phyloP scores from a whole-genome alignment of 1,284 basidiomycete species.

The Exobasidium rhododendri region DNA sequence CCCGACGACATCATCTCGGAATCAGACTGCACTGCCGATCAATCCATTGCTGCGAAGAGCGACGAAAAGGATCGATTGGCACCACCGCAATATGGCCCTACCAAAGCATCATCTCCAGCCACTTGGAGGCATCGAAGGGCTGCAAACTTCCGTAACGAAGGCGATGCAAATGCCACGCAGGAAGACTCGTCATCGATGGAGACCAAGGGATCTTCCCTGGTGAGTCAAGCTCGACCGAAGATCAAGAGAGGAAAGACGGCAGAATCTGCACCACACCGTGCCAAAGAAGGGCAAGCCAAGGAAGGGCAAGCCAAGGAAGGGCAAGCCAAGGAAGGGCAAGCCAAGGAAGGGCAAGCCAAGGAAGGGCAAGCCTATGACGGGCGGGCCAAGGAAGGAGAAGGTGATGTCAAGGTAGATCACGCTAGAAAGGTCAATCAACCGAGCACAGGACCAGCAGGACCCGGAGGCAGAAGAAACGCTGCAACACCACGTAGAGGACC shows the following conservation, averaged over 20 bases:
- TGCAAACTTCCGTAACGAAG: background rate
- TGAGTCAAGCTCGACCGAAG: background rate
- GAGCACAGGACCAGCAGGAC: conserved; percentile 16
- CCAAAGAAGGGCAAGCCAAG: background rate
- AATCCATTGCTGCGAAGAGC: background rate
- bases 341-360: background rate
- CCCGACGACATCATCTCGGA: background rate
- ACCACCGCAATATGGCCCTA: background rate
- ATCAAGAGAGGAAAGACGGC: conserved; percentile 4
- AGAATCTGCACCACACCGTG: background rate
- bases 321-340: background rate
- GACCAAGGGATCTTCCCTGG: background rate
- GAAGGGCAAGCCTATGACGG: background rate
- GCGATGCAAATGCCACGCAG: background rate
- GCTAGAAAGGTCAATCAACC: conserved; percentile 14
- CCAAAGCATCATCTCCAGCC: background rate
- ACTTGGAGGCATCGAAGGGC: background rate
- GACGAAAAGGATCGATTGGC: background rate
- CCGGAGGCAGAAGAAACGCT: background rate
- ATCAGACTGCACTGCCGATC: background rate
- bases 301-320: background rate
- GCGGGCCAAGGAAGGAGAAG: background rate
- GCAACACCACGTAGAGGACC: background rate
- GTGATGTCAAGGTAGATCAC: background rate
- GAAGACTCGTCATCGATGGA: background rate